Base-by-base conservation (phyloP, 257 asterid genomes). In the Voacanga thouarsii region DNA sequence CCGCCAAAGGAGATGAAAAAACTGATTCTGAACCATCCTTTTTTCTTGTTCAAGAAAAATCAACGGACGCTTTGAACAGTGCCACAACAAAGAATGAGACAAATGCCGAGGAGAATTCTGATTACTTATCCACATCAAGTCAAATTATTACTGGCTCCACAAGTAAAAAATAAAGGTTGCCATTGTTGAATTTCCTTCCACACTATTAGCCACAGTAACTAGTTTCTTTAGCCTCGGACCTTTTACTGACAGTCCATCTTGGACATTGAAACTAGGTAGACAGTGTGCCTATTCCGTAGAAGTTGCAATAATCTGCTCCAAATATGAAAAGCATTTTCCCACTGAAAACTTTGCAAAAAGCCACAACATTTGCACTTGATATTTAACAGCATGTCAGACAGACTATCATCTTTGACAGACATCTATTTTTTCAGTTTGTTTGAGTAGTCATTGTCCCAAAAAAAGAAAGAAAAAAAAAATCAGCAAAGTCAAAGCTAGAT, bases 1-100 rank as follows among this genome's bases (percentile, higher is more conserved):
- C 87, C 72, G 59, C 75, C 4, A 72, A 50, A 75, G 75, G 70
- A 77, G 75, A 55, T 26, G 75, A 43, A 51, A 74, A 21, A 26
- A 39, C 78, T 53, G 79, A 79, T 47, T 28, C 66, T 41, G 71
- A 65, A 74, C 45, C 71, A 66, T 64, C 57, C 2, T 63, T 24
- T 45, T 55, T 72, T 51, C 72, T 33, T 14, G 75, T 44, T 23
- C 50, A 77, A 18, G 57, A 9, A 81, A 75, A 65, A 71, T 30
- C 16, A 16, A 51, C 12, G 14, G 81, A 65, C 64, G 18, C 28
- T 56, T 47, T n/a, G 26, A 56, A 44, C 4, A 19, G 59, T 45
- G 39, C 69, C n/a, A 72, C 82, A 49, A 30, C 53, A 26, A 19
- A 37, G 59, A 78, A 59, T 60, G 65, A 21, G 57, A 28, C 23